Percentiles rank a stretch among this genome's conserved stretches.
These are phyloP conservation scores for Boehmeria nivea DNA, from an alignment of 306 rosid species.

Conservation along the genomic window DNA sequence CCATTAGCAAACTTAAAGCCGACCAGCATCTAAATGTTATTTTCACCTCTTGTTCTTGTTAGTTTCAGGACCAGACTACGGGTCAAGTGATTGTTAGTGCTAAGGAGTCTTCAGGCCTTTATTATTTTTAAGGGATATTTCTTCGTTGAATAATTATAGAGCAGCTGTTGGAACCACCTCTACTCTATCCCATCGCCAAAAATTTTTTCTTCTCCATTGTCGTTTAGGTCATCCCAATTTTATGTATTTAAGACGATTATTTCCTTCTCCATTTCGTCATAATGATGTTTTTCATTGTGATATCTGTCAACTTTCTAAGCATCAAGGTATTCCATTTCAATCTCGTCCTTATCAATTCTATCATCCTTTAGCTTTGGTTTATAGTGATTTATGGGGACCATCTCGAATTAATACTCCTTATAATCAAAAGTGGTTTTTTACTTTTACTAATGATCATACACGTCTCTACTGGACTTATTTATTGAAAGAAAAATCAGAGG, in stretches of 20 bases:
- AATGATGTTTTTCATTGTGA: not conserved
- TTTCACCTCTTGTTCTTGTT: not conserved
- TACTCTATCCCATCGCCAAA: too few relatives aligned
- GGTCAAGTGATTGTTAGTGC: not conserved
- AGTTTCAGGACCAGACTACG: not conserved
- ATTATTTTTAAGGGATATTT: not conserved
- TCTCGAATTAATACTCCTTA: not conserved
- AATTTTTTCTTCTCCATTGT: not conserved
- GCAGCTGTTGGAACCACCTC: too few relatives aligned
- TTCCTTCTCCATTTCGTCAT: not conserved
- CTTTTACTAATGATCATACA: not conserved
- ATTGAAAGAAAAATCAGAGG: not conserved
- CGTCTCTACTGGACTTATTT: not conserved
- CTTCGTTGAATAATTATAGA: too few relatives aligned
- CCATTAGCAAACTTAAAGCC: not conserved
- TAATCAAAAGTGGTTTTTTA: not conserved
- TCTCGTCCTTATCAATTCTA: not conserved
- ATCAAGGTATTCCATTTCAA: not conserved
- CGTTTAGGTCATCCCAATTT: not conserved
- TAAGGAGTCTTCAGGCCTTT: not conserved
- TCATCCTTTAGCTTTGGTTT: not conserved
- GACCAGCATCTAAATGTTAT: not conserved
- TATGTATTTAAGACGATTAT: not conserved
- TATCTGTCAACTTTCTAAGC: not conserved
- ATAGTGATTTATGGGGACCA: not conserved